Conservation (phyloP, 148 eudicot genomes). For the Dysphania ambrosioides region DNA sequence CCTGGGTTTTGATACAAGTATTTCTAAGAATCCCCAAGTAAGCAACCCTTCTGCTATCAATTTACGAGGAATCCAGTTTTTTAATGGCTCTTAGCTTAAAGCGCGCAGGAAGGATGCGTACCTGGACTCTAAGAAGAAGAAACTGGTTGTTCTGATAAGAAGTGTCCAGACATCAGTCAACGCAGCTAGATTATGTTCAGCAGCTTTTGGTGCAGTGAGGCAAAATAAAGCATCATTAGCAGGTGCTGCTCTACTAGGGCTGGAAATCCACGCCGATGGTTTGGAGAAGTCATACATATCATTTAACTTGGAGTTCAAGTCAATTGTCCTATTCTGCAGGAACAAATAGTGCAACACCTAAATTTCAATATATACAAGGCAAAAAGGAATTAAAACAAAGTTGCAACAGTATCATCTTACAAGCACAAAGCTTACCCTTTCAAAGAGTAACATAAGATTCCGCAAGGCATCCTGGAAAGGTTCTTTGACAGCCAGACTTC, state of each 20-base stretch:
- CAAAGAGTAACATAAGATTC: constrained; percentile 73
- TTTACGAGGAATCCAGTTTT: too few relatives aligned
- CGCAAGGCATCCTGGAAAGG: constrained; percentile 89
- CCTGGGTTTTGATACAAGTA: not conserved
- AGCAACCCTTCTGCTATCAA: not conserved
- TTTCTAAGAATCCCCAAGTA: not conserved
- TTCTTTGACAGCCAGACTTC: constrained; percentile 89
- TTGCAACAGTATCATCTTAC: not conserved
- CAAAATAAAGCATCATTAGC: constrained; percentile 23
- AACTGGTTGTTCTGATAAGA: constrained; percentile 68
- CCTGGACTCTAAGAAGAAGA: constrained; percentile 70
- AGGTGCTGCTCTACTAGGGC: constrained; percentile 14
- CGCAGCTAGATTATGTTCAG: constrained; percentile 24
- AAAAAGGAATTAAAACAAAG: not conserved
- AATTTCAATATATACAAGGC: not conserved
- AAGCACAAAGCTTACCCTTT: constrained; percentile 51
- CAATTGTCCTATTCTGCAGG: constrained; percentile 78
- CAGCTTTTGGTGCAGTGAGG: constrained; percentile 20
- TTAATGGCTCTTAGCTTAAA: too few relatives aligned
- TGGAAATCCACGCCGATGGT: constrained; percentile 49
- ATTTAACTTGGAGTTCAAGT: constrained; percentile 41
- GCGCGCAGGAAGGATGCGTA: constrained; percentile 28
- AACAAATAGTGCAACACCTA: constrained; percentile 22
- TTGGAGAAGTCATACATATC: constrained; percentile 46
- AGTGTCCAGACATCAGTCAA: constrained; percentile 57